phyloP scores from a whole-genome alignment of 371 early-diverging fungal genomes.

The Vairimorpha apis region DNA sequence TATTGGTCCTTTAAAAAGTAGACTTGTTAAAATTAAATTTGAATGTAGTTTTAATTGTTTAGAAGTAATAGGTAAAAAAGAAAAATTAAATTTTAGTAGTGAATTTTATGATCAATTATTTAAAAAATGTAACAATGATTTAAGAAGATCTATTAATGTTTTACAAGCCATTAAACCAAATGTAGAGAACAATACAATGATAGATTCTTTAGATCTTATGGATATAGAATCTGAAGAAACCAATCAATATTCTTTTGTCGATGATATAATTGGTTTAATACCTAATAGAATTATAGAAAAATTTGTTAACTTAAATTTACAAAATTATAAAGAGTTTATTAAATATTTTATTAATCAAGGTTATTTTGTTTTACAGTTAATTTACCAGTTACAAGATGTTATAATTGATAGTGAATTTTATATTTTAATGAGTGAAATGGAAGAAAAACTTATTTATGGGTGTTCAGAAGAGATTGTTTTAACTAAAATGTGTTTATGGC shows the following conservation, averaged over 20 bases:
- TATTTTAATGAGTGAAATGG: constrained; percentile 22
- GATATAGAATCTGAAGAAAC: neutral
- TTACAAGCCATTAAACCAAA: constrained; percentile 57
- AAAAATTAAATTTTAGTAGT: constrained; percentile 31
- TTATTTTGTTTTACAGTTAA: constrained; percentile 52
- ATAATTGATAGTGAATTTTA: constrained; percentile 15
- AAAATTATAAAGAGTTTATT: constrained; percentile 29
- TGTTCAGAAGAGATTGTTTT: constrained; percentile 53
- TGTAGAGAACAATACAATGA: neutral
- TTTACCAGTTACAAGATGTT: constrained; percentile 44
- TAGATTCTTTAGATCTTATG: neutral
- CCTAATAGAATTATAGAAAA: constrained; percentile 37
- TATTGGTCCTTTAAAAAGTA: constrained; percentile 61
- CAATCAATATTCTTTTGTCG: constrained; percentile 31
- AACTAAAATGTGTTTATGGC: constrained; percentile 38
- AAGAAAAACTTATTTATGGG: constrained; percentile 37
- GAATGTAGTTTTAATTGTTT: constrained; percentile 16
- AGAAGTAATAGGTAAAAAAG: constrained; percentile 47
- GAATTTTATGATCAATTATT: constrained; percentile 43
- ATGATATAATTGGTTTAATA: constrained; percentile 54
- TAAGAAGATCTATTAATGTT: constrained; percentile 58
- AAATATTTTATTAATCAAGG: constrained; percentile 44
- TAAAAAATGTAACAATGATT: constrained; percentile 51
- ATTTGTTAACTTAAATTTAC: constrained; percentile 33
- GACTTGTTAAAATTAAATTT: constrained; percentile 58